Conservation (phyloP, 2,329 filamentous ascomycete species). For the Thelonectria blattea region DNA sequence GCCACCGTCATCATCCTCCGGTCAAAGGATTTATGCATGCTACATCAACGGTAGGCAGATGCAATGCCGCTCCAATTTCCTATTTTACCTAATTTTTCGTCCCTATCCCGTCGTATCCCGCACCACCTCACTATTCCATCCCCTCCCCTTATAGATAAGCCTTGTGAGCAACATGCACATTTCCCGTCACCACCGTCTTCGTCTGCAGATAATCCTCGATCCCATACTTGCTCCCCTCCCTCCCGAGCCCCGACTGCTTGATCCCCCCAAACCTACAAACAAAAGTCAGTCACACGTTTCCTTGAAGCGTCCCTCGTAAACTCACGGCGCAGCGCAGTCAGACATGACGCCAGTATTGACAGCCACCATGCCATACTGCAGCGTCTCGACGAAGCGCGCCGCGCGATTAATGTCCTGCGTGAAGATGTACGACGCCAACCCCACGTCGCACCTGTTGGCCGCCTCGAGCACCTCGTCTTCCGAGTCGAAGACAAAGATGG, state of each 20-base stretch:
- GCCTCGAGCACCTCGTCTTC: conserved; percentile 73
- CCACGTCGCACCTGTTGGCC: conserved; percentile 73
- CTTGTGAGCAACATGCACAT: conserved; percentile 26
- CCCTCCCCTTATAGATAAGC: conserved; percentile 15
- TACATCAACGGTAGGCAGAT: neutral
- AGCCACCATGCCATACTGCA: conserved; percentile 72
- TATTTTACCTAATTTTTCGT: neutral
- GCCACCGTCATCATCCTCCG: neutral
- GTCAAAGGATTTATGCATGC: neutral
- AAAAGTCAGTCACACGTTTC: neutral
- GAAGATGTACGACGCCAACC: conserved; percentile 78
- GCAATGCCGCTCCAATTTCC: neutral
- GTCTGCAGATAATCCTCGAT: conserved; percentile 64
- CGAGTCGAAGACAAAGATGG: conserved; percentile 71
- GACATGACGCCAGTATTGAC: conserved; percentile 60
- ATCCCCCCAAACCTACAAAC: conserved; percentile 60
- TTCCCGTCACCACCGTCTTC: conserved; percentile 58
- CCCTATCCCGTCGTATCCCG: too few relatives aligned
- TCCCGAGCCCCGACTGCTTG: conserved; percentile 65
- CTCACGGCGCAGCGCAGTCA: conserved; percentile 35
- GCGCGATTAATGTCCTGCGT: conserved; percentile 52
- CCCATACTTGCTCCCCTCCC: conserved; percentile 66
- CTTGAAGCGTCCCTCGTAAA: neutral
- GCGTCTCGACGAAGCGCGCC: conserved; percentile 52
- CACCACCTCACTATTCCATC: too few relatives aligned